Evolutionary conservation across 495 filamentous ascomycete genomes (phyloP).

Genomic region (Lindgomyces ingoldianus): DNA sequence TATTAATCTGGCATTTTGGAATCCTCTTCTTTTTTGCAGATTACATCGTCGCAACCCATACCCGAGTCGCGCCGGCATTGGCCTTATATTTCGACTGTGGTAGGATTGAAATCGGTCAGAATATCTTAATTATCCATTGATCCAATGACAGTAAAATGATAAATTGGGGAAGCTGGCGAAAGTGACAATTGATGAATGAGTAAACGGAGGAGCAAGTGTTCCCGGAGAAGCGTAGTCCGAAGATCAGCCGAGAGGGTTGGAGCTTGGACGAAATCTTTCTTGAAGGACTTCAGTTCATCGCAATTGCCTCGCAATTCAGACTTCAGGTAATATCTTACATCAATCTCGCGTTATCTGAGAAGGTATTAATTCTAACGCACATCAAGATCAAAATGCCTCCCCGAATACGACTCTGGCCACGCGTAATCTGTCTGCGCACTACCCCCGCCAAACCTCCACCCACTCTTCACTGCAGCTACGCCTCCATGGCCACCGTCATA

Average conservation of each 20-base stretch:
- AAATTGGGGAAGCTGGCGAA: neutral
- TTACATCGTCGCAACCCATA: neutral
- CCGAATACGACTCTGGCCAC: constrained; percentile 44
- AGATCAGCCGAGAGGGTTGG: neutral
- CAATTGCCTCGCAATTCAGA: constrained; percentile 6
- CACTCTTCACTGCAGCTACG: constrained; percentile 51
- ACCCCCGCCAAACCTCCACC: constrained; percentile 15
- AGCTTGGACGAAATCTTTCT: neutral
- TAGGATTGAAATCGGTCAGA: no score
- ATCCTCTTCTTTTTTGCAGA: constrained; percentile 1
- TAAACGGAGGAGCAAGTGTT: neutral
- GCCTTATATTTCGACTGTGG: no score
- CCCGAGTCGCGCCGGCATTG: constrained; percentile 29
- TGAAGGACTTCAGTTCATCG: constrained; percentile 10
- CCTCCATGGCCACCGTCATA: constrained; percentile 50
- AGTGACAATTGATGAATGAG: neutral
- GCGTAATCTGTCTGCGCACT: constrained; percentile 15
- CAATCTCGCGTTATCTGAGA: neutral
- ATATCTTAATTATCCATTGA: no score
- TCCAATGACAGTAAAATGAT: no score
- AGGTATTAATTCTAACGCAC: neutral
- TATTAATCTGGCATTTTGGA: constrained; percentile 8
- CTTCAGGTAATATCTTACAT: constrained; percentile 15
- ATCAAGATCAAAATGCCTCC: constrained; percentile 55
- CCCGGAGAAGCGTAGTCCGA: neutral